Conservation (phyloP, 306 rosid species). For the Dryas alaskensis region DNA sequence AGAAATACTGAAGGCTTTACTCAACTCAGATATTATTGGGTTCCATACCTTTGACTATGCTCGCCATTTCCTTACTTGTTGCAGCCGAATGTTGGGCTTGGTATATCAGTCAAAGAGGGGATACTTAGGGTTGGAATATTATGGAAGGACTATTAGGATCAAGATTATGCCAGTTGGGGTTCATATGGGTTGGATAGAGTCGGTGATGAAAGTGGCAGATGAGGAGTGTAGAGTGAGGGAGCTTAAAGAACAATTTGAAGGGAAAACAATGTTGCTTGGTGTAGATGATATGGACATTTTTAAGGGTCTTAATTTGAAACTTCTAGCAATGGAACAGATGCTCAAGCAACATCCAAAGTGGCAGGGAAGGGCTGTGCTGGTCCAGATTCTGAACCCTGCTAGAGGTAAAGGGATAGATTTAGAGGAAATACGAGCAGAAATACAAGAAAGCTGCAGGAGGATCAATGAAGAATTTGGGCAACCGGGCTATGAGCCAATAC, state of each 20-base stretch:
- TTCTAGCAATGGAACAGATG: slow-evolving; percentile 81
- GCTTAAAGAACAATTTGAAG: slow-evolving; percentile 50
- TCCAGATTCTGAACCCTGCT: slow-evolving; percentile 77
- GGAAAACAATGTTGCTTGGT: slow-evolving; percentile 70
- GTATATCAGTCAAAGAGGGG: slow-evolving; percentile 84
- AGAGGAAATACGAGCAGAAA: slow-evolving; percentile 51
- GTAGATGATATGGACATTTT: slow-evolving; percentile 76
- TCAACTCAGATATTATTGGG: slow-evolving; percentile 77
- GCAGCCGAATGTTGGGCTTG: slow-evolving; percentile 82
- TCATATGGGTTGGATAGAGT: slow-evolving; percentile 75
- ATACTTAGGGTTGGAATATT: slow-evolving; percentile 79
- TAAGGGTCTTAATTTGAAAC: slow-evolving; percentile 74
- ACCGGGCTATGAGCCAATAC: slow-evolving; percentile 65
- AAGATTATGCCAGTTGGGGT: slow-evolving; percentile 89
- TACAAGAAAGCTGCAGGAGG: slow-evolving; percentile 56
- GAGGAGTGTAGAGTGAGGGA: slow-evolving; percentile 53
- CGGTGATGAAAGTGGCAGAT: slow-evolving; percentile 58
- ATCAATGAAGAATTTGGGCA: slow-evolving; percentile 57
- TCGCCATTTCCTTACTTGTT: slow-evolving; percentile 84
- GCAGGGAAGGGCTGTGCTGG: slow-evolving; percentile 71
- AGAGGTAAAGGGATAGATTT: slow-evolving; percentile 69
- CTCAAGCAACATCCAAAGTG: slow-evolving; percentile 64
- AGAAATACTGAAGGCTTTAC: slow-evolving; percentile 77
- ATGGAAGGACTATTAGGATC: slow-evolving; percentile 77
- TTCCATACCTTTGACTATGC: slow-evolving; percentile 88